phyloP scores from a whole-genome alignment of 2,329 filamentous ascomycete species.

The Sporothrix variecibatus region DNA sequence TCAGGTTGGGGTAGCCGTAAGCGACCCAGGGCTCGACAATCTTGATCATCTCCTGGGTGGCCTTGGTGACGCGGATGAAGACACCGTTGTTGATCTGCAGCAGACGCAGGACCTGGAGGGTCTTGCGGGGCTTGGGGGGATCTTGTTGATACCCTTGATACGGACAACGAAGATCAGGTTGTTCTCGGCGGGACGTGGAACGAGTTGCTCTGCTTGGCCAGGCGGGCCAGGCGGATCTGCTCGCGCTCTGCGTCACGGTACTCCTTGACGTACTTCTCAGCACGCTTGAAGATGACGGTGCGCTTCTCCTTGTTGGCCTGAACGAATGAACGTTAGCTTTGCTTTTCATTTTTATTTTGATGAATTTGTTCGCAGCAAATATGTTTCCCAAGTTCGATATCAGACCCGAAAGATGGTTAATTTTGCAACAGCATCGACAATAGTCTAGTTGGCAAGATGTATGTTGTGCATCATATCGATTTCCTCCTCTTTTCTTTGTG shows the following conservation, averaged over 20 bases:
- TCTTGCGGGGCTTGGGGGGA: constrained; percentile 99
- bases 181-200: constrained; percentile 92
- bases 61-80: constrained; percentile 97
- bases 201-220: constrained; percentile 87
- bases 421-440: constrained; percentile 95
- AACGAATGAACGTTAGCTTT: constrained; percentile 31
- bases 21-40: constrained; percentile 98
- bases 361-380: not conserved
- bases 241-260: constrained; percentile 98
- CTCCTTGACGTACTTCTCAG: constrained; percentile 99
- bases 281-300: constrained; percentile 98
- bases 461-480: constrained; percentile 82
- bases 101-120: constrained; percentile 97
- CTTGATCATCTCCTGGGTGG: constrained; percentile 95
- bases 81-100: constrained; percentile 99
- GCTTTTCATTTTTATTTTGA: not conserved
- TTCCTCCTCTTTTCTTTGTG: constrained; percentile 36
- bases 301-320: constrained; percentile 99
- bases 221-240: constrained; percentile 89
- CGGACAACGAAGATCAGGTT: constrained; percentile 98
- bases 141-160: constrained; percentile 99
- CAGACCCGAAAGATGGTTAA: constrained; percentile 99
- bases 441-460: constrained; percentile 84
- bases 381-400: constrained; percentile 43
- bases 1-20: constrained; percentile 99